These are phyloP conservation scores for Sequoia sempervirens DNA, from an alignment of 75 land plant genomes.

Conservation along the genomic window DNA sequence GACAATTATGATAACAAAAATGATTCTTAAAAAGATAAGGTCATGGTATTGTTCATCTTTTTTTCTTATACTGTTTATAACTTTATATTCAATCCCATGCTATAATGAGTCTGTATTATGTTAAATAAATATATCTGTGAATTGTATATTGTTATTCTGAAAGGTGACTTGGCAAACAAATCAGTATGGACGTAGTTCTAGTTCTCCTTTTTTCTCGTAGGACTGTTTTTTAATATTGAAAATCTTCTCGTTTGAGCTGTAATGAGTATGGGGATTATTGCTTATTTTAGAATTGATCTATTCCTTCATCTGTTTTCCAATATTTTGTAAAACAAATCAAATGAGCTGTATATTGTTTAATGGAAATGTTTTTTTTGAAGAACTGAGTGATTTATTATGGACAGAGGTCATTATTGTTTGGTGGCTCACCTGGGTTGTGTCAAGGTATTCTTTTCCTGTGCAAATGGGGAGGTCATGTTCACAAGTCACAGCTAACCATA, in stretches of 20 bases:
- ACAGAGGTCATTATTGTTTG: neutral
- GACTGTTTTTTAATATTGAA: neutral
- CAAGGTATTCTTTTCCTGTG: neutral
- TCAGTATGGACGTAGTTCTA: neutral
- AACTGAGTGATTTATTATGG: neutral
- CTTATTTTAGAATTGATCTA: neutral
- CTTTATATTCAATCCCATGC: neutral
- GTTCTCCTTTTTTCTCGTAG: neutral
- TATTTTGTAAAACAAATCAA: neutral
- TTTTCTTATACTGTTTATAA: neutral
- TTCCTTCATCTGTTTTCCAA: neutral
- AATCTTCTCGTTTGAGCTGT: neutral
- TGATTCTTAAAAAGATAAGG: neutral
- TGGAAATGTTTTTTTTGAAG: neutral
- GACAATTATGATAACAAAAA: neutral
- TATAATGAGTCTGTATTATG: neutral
- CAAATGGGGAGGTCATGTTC: neutral
- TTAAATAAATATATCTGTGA: neutral
- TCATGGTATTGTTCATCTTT: neutral
- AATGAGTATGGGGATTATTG: neutral
- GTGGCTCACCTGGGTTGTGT: neutral
- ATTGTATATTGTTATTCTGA: neutral
- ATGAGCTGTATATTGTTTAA: neutral
- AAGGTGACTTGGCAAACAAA: neutral
- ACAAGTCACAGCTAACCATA: neutral